Evolutionary conservation across 1,284 basidiomycete genomes (phyloP), one percentile per base, ranked within the genome.

Genomic region (Tremellales sp.): DNA sequence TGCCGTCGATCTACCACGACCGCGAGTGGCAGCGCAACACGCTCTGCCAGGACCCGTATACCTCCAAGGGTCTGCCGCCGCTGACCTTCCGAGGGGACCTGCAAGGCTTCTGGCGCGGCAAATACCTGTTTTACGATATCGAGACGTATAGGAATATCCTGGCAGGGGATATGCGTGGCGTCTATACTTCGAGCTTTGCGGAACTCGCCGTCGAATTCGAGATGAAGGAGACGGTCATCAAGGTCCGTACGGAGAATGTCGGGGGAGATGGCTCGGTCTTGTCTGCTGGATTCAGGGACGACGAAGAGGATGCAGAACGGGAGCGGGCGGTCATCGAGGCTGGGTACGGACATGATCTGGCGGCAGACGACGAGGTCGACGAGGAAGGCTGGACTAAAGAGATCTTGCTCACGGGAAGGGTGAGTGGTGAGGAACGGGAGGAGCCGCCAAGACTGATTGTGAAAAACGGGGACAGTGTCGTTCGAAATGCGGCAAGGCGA

Each of bases 111-210:
- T 79, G 76, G 76, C 70, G 76, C 39, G 77, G 76, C 2, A 65
- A 74, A n/a, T 75, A 77, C 53, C 62, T 74, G 39, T 78, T 77
- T 54, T 77, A 76, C 57, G 76, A 78, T 55, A 77, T 77, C 50
- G 75, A 76, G 37, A 68, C 70, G 27, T 79, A 78, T 45, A 68
- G 75, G 25, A 68, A 76, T 41, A 74, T 78, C 61, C 60, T 77
- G 2, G 69, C 65, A 2, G 77, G 77, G 0, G 60, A 74, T 39
- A 69, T 76, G 51, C 50, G 66, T 0, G 61, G 58, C 3, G 54
- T 75, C 10, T 76, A 74, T 47, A 71, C 71, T 16, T 68, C 66
- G 3, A 62, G 61, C 2, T 72, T 70, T 47, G 65, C 65, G 2
- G 61, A 65, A 33, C 69, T 72, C 34, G 62, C 55, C 1, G 58